A percentile compares a stretch with the other conserved stretches of the same genome.
These are phyloP conservation scores for Tardiomyces depauwii DNA, from an alignment of 1,139 yeast genomes.

Conservation along the genomic window DNA sequence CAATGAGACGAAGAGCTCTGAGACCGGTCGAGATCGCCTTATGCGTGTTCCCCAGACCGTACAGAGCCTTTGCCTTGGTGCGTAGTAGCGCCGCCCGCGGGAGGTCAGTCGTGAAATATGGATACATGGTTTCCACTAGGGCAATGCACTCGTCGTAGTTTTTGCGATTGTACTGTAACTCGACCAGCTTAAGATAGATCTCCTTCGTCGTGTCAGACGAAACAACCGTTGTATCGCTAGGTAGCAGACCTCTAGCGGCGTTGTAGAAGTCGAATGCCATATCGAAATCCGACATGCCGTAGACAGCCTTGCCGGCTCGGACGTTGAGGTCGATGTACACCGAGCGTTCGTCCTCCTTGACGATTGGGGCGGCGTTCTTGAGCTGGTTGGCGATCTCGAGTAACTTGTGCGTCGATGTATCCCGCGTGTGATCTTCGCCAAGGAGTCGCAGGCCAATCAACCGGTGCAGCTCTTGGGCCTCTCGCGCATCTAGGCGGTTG, in stretches of 20 bases:
- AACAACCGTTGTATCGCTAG: slow-evolving; percentile 10
- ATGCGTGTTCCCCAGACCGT: slow-evolving; percentile 25
- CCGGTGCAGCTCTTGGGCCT: slow-evolving; percentile 29
- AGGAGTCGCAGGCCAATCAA: slow-evolving; percentile 35
- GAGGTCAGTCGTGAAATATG: slow-evolving; percentile 11
- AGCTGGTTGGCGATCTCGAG: slow-evolving; percentile 21
- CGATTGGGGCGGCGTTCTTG: slow-evolving; percentile 18
- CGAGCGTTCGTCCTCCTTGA: slow-evolving; percentile 15
- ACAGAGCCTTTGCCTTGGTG: slow-evolving; percentile 32
- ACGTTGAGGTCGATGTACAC: slow-evolving; percentile 16
- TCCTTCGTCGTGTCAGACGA: slow-evolving; percentile 9
- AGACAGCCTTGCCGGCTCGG: slow-evolving; percentile 20
- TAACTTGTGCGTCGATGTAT: slow-evolving; percentile 14
- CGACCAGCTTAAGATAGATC: slow-evolving; percentile 16
- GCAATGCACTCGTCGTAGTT: slow-evolving; percentile 15
- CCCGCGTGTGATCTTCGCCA: slow-evolving; percentile 15
- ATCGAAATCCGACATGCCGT: slow-evolving; percentile 20
- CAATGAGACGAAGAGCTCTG: slow-evolving; percentile 14
- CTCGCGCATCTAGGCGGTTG: slow-evolving; percentile 21
- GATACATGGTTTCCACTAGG: slow-evolving; percentile 12
- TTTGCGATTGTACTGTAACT: slow-evolving; percentile 17
- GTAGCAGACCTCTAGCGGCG: slow-evolving; percentile 15
- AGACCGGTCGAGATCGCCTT: slow-evolving; percentile 26
- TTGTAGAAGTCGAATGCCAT: slow-evolving; percentile 20
- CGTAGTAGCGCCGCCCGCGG: slow-evolving; percentile 19